Base-by-base conservation (phyloP, 306 rosid genomes). In the Quercus variabilis region DNA sequence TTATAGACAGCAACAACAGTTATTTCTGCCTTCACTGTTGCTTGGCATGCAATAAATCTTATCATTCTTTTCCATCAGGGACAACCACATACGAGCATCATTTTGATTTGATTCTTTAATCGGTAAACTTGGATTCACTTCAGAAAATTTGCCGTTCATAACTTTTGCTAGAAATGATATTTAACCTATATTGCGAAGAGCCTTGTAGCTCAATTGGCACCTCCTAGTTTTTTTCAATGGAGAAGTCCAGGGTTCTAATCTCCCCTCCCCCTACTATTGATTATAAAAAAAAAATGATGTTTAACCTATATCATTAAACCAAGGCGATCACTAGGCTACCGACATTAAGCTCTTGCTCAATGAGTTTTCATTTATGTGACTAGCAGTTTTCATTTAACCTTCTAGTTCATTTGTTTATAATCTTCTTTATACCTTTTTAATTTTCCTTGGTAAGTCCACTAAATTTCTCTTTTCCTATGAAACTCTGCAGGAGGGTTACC, bases 401-500 rank as follows among this genome's bases (percentile, higher is more conserved):
- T 77, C 56, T 67, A 69, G 64, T 60, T 33, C 52, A 73, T 25
- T 49, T 75, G 75, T 84, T 65, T 59, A 49, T 71, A 79, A 62
- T 15, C 69, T 77, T 77, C 13, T 3, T 52, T 74, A 31, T 1
- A 5, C 51, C 71, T 49, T 70, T 14, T 63, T 20, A 76, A 73
- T 78, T 73, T 76, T 7, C 10, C 62, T 26, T 25, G 28, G 58
- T 52, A 71, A 74, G 72, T 51, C 38, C 57, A 31, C 73, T 57
- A 71, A 20, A 25, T 80, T 59, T 30, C 43, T 56, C 23, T 76
- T 84, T 81, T 79, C 65, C 56, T 69, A 2, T 71, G 76, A 86
- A 81, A 81, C 71, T 69, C 7, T 82, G 87, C 97, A 93, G 98
- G 99, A 93, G 86, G 99, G 99, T 67, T 96, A 96, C 91, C 96